Base-by-base conservation (phyloP, 1,284 basidiomycete species). In the Ustilago crameri region DNA sequence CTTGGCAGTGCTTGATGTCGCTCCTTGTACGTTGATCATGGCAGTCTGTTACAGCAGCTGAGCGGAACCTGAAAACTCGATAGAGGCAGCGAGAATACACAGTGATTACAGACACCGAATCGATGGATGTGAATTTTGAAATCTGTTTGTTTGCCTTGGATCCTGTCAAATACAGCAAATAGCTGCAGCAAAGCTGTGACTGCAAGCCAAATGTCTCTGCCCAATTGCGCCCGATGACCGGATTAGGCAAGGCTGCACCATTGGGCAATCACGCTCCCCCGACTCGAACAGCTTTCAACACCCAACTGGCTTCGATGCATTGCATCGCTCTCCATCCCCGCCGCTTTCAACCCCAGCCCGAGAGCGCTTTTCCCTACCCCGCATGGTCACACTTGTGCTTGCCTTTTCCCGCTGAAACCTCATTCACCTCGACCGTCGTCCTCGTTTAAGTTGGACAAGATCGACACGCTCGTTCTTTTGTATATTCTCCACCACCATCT, bases 231-330 rank as follows among this genome's bases (percentile, higher is more conserved):
- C 22, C 41, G 58, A 49, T 27, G 27, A 56, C 53, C 60, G 60
- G 53, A 63, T 63, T 55, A 63, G 60, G 53, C 53, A 40, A 51
- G 45, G 55, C 55, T 58, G 55, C 55, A 58, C 30, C 30, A 37
- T 41, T 42, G 20, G 35, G 38, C 52, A 40, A 45, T 47, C 52
- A 22, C 52, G 35, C 44, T 12, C 41, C 30, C 20, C 20, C 5
- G 5, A 5, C 37, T 51, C 15, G 3, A 34, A 10, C 51, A 27
- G 44, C 57, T 52, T 59, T 52, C 50, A 52, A 52, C 57, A 52
- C 30, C 5, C 42, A 26, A 15, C 41, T 30, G 30, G 14, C 7
- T 51, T 34, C 23, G 30, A 22, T 27, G 17, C 44, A 30, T 32
- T 38, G 14, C 26, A 27, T 37, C 14, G 5, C 5, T 37, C 15